Conservation (phyloP, 2,329 filamentous ascomycete species). For the Cadophora luteo-olivacea region DNA sequence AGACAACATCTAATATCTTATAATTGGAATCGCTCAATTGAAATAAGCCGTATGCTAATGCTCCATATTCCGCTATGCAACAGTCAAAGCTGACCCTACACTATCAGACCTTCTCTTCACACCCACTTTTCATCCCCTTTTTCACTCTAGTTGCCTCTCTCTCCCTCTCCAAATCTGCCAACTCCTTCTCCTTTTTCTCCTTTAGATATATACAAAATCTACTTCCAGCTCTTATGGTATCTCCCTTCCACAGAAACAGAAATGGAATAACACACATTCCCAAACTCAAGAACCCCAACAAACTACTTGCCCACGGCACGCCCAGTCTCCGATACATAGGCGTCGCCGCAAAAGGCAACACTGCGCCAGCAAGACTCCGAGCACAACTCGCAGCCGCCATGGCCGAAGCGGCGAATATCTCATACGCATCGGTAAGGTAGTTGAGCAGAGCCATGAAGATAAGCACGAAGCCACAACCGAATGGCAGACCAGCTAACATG, state of each 20-base stretch:
- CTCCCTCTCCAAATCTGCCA: conserved; percentile 35
- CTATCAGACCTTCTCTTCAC: conserved; percentile 23
- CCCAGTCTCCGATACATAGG: conserved; percentile 55
- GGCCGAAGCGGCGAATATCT: conserved; percentile 63
- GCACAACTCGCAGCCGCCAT: conserved; percentile 52
- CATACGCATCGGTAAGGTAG: conserved; percentile 63
- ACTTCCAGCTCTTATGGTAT: conserved; percentile 52
- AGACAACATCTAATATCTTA: no score
- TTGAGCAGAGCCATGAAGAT: conserved; percentile 66
- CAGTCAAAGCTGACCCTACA: neutral
- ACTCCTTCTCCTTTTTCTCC: conserved; percentile 44
- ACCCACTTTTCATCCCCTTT: neutral
- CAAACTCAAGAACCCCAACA: conserved; percentile 56
- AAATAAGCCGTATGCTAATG: neutral
- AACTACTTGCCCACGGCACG: conserved; percentile 53
- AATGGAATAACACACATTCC: conserved; percentile 58
- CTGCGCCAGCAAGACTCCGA: conserved; percentile 51
- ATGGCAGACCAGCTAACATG: conserved; percentile 62
- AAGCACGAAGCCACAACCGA: conserved; percentile 58
- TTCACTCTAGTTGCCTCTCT: conserved; percentile 16
- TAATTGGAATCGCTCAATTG: no score
- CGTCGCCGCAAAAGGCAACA: conserved; percentile 53
- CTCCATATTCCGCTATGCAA: neutral
- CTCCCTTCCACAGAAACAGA: conserved; percentile 56
- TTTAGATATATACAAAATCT: conserved; percentile 58